Conservation (phyloP, 352 stramenopile species). For the Globisporangium megalacanthum region DNA sequence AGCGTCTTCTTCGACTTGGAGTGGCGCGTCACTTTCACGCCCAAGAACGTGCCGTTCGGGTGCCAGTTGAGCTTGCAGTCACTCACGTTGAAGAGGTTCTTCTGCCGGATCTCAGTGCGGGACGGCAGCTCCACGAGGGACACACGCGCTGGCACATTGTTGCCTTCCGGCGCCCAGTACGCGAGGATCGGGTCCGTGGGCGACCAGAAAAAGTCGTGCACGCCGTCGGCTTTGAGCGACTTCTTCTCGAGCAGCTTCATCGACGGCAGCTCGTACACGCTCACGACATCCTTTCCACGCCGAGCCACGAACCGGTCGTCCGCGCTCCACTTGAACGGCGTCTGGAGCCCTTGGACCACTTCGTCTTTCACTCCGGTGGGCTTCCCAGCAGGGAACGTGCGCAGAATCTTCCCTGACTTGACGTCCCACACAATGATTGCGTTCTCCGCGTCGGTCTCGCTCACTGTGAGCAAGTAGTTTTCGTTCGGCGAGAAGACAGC, state of each 20-base stretch:
- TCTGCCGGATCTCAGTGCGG: constrained; percentile 93
- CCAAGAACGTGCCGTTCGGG: constrained; percentile 93
- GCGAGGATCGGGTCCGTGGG: constrained; percentile 92
- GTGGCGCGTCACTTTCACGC: constrained; percentile 85
- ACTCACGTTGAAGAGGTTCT: constrained; percentile 98
- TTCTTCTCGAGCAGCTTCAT: constrained; percentile 98
- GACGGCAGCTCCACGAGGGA: constrained; percentile 96
- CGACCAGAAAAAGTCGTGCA: constrained; percentile 98
- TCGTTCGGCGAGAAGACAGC: constrained; percentile 95
- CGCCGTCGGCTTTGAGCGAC: constrained; percentile 91
- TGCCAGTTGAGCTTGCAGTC: constrained; percentile 96
- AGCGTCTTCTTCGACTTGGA: constrained; percentile 97
- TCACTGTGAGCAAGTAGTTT: constrained; percentile 96
- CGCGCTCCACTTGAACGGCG: constrained; percentile 93
- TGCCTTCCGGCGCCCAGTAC: constrained; percentile 96
- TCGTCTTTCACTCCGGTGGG: constrained; percentile 63
- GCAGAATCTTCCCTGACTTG: constrained; percentile 83
- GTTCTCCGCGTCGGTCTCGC: constrained; percentile 90
- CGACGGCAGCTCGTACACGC: constrained; percentile 93
- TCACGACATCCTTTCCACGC: constrained; percentile 91
- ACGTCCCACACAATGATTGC: constrained; percentile 98
- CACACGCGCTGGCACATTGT: constrained; percentile 94
- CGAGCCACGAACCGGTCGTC: constrained; percentile 95
- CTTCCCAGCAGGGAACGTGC: constrained; percentile 78
- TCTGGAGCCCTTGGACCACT: constrained; percentile 77